Base-by-base conservation (phyloP, 1,139 yeast species). In the Yamadazyma trypodendri region DNA sequence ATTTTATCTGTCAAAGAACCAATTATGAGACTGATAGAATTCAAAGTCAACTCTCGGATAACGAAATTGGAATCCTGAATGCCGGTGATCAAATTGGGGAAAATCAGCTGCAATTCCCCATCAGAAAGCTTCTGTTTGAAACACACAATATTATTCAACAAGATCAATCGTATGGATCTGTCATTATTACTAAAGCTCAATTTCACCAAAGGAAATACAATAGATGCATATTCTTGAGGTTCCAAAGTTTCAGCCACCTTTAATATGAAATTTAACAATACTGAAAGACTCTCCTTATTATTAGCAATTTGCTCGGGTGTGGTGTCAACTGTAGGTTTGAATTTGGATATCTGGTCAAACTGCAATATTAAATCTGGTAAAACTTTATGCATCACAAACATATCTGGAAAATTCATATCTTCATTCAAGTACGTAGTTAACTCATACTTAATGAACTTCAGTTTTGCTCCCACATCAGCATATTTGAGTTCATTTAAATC, bases 21-120 rank as follows among this genome's bases (percentile, higher is more conserved):
- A 2, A 83, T 78, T 24, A 92, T 63, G 5, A 68, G 61, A 3
- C 83, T 72, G 6, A 88, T 77, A 1, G 90, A 78, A 37, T 82
- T 83, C 32, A 92, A 67, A 0, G 97, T 86, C 30, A 84, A 87
- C 49, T 86, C 89, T 43, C 97, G 70, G 34, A 92, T 78, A 25
- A 83, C 74, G 7, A 83, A 78, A 55, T 88, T 90, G 0, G 95
- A 79, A 56, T 92, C 98, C 27, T 82, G 80, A 51, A 92, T 84
- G 0, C 97, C 97, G 15, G 84, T 79, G 10, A 83, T 65, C 49
- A 87, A 69, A 35, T 74, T 74, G 10, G 78, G 77, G 57, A 87
- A 88, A 3, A 92, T 72, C 49, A 77, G 80, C 45, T 85, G 84
- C 6, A 89, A 75, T 32, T 83, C 87, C 22, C 74, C 60, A 35